phyloP scores from a whole-genome alignment of 495 filamentous ascomycete genomes.

The Penicillium waksmanii region DNA sequence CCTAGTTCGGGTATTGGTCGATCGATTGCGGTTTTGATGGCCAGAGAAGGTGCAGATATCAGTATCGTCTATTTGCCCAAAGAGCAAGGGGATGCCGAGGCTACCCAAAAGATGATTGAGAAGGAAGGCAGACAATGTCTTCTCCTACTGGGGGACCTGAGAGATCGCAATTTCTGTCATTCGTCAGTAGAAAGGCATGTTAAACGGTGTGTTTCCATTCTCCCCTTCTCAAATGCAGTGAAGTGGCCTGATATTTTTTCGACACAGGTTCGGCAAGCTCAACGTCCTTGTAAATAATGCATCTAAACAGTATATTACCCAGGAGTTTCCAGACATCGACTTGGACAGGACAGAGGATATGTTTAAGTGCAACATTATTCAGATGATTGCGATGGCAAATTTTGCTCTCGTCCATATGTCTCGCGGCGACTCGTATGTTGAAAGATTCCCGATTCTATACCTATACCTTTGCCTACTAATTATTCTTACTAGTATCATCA shows the following conservation, averaged over 20 bases:
- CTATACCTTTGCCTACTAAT: conserved; percentile 6
- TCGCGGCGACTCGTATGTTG: conserved; percentile 47
- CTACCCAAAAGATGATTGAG: conserved; percentile 54
- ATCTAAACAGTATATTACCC: conserved; percentile 56
- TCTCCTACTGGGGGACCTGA: conserved; percentile 53
- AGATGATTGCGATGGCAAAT: conserved; percentile 66
- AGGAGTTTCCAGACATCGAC: conserved; percentile 56
- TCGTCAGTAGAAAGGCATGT: conserved; percentile 56
- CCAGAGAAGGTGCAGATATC: conserved; percentile 55
- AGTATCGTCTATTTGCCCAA: conserved; percentile 56
- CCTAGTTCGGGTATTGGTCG: conserved; percentile 55
- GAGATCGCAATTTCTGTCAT: conserved; percentile 47
- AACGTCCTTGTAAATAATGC: conserved; percentile 68
- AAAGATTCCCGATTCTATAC: background rate
- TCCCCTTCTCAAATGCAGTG: conserved; percentile 3
- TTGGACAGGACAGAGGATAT: conserved; percentile 53
- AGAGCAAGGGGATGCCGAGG: conserved; percentile 55
- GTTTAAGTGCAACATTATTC: conserved; percentile 62
- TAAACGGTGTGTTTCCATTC: conserved; percentile 33
- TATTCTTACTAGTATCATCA: conserved; percentile 55
- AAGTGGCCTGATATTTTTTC: background rate
- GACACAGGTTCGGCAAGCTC: conserved; percentile 45
- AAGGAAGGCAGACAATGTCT: conserved; percentile 47
- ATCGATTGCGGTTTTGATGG: conserved; percentile 56
- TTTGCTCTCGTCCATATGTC: conserved; percentile 60